phyloP scores from a whole-genome alignment of 2,329 filamentous ascomycete species.

The Neurospora sp. region DNA sequence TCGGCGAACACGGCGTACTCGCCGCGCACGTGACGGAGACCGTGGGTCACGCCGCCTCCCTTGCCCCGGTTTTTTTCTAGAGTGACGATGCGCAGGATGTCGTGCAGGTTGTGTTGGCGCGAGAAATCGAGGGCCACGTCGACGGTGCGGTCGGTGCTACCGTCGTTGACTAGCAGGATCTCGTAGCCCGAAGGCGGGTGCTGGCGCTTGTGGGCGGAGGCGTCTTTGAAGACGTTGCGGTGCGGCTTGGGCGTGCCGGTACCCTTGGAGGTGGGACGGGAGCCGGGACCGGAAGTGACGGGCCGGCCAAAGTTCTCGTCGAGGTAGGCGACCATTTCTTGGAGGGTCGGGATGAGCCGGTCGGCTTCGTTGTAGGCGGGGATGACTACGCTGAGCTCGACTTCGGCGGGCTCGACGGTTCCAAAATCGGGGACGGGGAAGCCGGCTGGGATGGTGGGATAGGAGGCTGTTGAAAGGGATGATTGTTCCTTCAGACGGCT shows the following conservation, averaged over 20 bases:
- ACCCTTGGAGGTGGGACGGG: conserved; percentile 11
- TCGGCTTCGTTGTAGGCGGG: conserved; percentile 93
- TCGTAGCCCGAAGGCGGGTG: conserved; percentile 60
- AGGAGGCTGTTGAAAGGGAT: conserved; percentile 3
- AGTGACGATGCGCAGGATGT: conserved; percentile 69
- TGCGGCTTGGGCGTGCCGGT: conserved; percentile 23
- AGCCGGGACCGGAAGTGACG: conserved; percentile 16
- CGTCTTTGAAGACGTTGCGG: conserved; percentile 27
- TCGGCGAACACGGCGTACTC: conserved; percentile 89
- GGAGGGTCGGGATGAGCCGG: conserved; percentile 71
- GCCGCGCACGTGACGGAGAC: conserved; percentile 83
- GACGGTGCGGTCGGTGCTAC: conserved; percentile 72
- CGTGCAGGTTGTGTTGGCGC: conserved; percentile 61
- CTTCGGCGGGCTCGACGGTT: conserved; percentile 60
- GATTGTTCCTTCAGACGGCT: conserved; percentile 40
- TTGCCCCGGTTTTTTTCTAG: conserved; percentile 83
- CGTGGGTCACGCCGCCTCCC: conserved; percentile 89
- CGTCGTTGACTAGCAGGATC: conserved; percentile 85
- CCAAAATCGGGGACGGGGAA: conserved; percentile 37
- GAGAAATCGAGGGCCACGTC: conserved; percentile 73
- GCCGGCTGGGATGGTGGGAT: conserved; percentile 25
- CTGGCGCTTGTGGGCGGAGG: conserved; percentile 18
- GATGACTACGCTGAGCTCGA: conserved; percentile 87
- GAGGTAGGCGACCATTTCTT: conserved; percentile 83
- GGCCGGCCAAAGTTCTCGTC: conserved; percentile 61